These are phyloP conservation scores for Apostasia shenzhenica DNA, from an alignment of 106 monocot species.

Conservation along the genomic window DNA sequence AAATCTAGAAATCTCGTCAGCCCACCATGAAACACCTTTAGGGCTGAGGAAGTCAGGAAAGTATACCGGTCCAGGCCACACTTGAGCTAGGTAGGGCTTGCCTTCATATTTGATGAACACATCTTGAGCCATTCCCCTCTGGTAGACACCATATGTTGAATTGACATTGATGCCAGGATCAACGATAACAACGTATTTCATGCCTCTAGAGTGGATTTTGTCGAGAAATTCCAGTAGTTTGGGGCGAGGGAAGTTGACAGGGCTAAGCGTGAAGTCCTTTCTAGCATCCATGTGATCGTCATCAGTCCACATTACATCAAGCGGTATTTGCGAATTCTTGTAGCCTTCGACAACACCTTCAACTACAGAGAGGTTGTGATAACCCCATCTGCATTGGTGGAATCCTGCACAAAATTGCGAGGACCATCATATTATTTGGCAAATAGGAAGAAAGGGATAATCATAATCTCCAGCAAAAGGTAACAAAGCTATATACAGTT, in stretches of 20 bases:
- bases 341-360: constrained; percentile 89
- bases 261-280: constrained; percentile 94
- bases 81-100: constrained; percentile 77
- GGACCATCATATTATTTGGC: too few species aligned
- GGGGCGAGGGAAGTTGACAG: constrained; percentile 70
- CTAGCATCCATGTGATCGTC: constrained; percentile 95
- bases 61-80: constrained; percentile 95
- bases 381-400: constrained; percentile 96
- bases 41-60: constrained; percentile 92
- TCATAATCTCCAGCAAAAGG: too few species aligned
- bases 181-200: constrained; percentile 89
- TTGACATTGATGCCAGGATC: constrained; percentile 94
- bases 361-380: constrained; percentile 77
- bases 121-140: constrained; percentile 56
- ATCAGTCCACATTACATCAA: constrained; percentile 98
- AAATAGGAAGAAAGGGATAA: too few species aligned
- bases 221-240: constrained; percentile 65
- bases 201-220: constrained; percentile 63
- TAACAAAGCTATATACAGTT: too few species aligned
- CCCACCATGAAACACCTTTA: constrained; percentile 74
- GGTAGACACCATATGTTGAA: constrained; percentile 59
- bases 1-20: constrained; percentile 67
- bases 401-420: constrained; percentile 40
- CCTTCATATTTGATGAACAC: constrained; percentile 89
- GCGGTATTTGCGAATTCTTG: constrained; percentile 65